A percentile compares a stretch with the other conserved stretches of the same genome.
Conservation (phyloP, 2,329 filamentous ascomycete genomes). For the Colletotrichum sp. region DNA sequence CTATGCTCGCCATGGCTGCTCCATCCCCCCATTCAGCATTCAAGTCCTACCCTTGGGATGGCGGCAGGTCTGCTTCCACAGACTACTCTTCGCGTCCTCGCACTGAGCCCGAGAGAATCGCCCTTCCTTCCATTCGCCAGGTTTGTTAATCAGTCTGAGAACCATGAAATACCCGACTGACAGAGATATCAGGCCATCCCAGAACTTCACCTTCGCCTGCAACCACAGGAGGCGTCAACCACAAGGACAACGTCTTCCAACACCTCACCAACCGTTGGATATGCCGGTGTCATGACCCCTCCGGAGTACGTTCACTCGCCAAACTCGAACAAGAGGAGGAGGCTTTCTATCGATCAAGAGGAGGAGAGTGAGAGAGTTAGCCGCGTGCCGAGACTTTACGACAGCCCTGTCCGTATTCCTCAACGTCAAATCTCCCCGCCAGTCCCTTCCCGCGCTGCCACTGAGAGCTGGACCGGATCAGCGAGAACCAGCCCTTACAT, state of each 20-base stretch:
- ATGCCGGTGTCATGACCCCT: slow-evolving; percentile 36
- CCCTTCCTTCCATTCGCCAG: slow-evolving; percentile 59
- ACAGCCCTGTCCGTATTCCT: slow-evolving; percentile 35
- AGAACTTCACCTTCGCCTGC: slow-evolving; percentile 44
- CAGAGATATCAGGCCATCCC: slow-evolving; percentile 45
- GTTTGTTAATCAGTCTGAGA: slow-evolving; percentile 34
- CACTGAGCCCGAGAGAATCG: slow-evolving; percentile 44
- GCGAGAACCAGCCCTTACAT: slow-evolving; percentile 39
- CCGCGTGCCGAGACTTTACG: slow-evolving; percentile 53
- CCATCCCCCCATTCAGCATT: slow-evolving; percentile 46
- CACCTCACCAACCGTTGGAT: slow-evolving; percentile 37
- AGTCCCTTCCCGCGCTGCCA: slow-evolving; percentile 26
- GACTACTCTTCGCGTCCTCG: slow-evolving; percentile 40
- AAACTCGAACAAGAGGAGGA: slow-evolving; percentile 51
- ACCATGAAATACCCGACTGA: slow-evolving; percentile 3
- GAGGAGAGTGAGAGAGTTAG: slow-evolving; percentile 43
- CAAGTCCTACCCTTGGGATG: slow-evolving; percentile 45
- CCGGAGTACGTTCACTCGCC: slow-evolving; percentile 58
- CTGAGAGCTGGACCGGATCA: slow-evolving; percentile 40
- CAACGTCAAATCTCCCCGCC: slow-evolving; percentile 42
- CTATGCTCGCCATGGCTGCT: slow-evolving; percentile 53
- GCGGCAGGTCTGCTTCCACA: slow-evolving; percentile 30
- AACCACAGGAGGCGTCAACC: slow-evolving; percentile 33
- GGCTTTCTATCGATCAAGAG: slow-evolving; percentile 47
- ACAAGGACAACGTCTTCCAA: slow-evolving; percentile 36